These are phyloP conservation scores for Macadamia tetraphylla DNA, from an alignment of 164 flowering plant genomes.

Conservation along the genomic window DNA sequence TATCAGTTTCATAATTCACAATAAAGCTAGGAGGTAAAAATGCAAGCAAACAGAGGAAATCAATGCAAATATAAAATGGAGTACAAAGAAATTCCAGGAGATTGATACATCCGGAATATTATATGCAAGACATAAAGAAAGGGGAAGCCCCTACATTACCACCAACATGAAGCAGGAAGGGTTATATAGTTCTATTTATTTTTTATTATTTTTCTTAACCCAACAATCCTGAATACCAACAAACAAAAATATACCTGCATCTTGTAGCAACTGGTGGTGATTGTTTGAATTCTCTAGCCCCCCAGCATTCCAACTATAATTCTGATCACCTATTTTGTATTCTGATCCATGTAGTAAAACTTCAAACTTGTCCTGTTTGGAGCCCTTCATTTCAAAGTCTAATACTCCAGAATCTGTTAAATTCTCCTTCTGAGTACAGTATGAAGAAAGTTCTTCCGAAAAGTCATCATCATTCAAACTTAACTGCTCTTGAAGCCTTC, in stretches of 20 bases:
- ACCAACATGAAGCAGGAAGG: no score
- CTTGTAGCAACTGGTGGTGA: neutral
- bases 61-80: no score
- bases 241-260: conserved; percentile 8
- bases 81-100: no score
- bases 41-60: no score
- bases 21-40: no score
- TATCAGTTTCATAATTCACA: no score
- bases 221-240: neutral
- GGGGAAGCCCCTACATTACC: no score
- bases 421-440: conserved; percentile 21
- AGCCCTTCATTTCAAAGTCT: conserved; percentile 8
- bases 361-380: conserved; percentile 7
- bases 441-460: conserved; percentile 27
- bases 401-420: conserved; percentile 20
- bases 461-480: conserved; percentile 65
- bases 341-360: conserved; percentile 6
- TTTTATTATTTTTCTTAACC: neutral
- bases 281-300: neutral
- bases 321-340: neutral
- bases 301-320: conserved; percentile 3
- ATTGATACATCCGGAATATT: no score
- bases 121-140: no score
- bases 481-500: conserved; percentile 69
- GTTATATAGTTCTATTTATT: no score